Percentiles rank a stretch among this genome's conserved stretches.
Conservation (phyloP, 805 yeast genomes). For the Isabelozyma gotoi region DNA sequence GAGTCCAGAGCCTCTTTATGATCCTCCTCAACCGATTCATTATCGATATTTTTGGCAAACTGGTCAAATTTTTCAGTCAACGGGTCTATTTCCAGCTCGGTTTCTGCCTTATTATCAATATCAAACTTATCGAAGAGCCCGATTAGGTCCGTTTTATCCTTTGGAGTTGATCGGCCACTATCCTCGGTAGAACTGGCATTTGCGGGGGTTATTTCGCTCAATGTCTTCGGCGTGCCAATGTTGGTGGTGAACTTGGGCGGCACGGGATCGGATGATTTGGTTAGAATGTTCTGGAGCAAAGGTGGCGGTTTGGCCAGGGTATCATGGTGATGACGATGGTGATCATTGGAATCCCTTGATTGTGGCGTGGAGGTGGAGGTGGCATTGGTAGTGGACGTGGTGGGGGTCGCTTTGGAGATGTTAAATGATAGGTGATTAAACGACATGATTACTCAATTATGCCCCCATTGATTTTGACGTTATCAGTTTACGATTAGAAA, state of each 20-base stretch:
- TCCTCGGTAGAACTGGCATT: constrained; percentile 12
- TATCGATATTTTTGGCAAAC: constrained; percentile 1
- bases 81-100: constrained; percentile 7
- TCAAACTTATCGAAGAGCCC: constrained; percentile 38
- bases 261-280: constrained; percentile 9
- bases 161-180: background rate
- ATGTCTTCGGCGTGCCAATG: constrained; percentile 6
- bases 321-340: constrained; percentile 10
- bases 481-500: too few species aligned
- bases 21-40: background rate
- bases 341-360: constrained; percentile 1
- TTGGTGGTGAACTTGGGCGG: constrained; percentile 7
- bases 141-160: constrained; percentile 20
- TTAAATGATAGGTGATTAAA: constrained; percentile 31
- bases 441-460: constrained; percentile 18
- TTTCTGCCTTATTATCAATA: constrained; percentile 10
- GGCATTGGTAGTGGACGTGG: constrained; percentile 41
- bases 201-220: constrained; percentile 6
- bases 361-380: constrained; percentile 6
- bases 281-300: constrained; percentile 14
- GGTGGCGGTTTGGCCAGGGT: constrained; percentile 6
- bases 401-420: constrained; percentile 38
- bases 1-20: constrained; percentile 4
- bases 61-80: constrained; percentile 9
- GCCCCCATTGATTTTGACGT: background rate